Percentiles rank a stretch among this genome's conserved stretches.
Evolutionary conservation across 2,329 filamentous ascomycete genomes (phyloP).

Genomic region (Fusarium sp.): DNA sequence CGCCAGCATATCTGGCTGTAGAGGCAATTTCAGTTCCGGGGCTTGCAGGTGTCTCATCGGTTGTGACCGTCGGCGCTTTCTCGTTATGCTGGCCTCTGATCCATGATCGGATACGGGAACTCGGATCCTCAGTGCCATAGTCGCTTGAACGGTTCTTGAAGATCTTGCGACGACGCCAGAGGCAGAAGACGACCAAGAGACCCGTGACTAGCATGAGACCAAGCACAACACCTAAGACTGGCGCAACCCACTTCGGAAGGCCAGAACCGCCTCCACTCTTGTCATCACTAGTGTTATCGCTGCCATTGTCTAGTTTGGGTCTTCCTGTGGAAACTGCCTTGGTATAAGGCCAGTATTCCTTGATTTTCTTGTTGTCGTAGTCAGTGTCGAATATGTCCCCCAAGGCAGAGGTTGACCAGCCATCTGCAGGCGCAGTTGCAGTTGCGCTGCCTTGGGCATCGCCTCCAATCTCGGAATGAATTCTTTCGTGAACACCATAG

Average conservation of each 20-base stretch:
- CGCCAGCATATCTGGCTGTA: constrained; percentile 29
- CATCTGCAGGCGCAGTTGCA: constrained; percentile 70
- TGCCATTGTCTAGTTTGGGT: constrained; percentile 27
- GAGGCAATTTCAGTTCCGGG: constrained; percentile 57
- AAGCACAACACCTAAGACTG: constrained; percentile 72
- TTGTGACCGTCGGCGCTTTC: constrained; percentile 62
- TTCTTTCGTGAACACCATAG: constrained; percentile 77
- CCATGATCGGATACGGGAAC: constrained; percentile 65
- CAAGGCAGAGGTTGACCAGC: constrained; percentile 65
- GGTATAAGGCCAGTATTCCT: constrained; percentile 71
- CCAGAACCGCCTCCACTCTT: constrained; percentile 51
- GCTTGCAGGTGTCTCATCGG: constrained; percentile 56
- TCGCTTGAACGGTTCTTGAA: constrained; percentile 55
- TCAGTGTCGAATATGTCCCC: constrained; percentile 64
- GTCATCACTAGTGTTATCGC: constrained; percentile 31
- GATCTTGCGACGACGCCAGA: constrained; percentile 65
- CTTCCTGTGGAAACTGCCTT: constrained; percentile 45
- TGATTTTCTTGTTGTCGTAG: constrained; percentile 70
- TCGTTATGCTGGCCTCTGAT: constrained; percentile 59
- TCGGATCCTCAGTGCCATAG: constrained; percentile 60
- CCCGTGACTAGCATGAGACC: constrained; percentile 68
- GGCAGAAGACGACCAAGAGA: constrained; percentile 62
- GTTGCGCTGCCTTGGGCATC: constrained; percentile 76
- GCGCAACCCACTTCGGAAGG: constrained; percentile 69
- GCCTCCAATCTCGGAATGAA: constrained; percentile 77